Base-by-base conservation (phyloP, 345 rosid species). In the Geranium rotundifolium region DNA sequence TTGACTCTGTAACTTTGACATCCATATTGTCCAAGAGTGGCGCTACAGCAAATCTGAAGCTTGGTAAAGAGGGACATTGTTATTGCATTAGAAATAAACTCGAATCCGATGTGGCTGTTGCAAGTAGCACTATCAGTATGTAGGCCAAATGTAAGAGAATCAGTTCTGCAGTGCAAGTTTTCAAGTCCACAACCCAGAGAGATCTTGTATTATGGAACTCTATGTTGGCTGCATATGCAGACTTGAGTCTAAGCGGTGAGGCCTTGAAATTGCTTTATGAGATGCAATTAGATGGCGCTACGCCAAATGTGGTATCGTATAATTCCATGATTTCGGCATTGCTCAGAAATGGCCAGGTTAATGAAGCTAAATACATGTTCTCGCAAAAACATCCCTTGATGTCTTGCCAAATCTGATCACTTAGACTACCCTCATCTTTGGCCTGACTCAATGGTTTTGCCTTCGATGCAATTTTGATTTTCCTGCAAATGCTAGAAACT, bases 281-380 rank as follows among this genome's bases (percentile, higher is more conserved):
- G 66, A 90, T 90, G 97, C 93, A 84, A 72, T 69, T 86, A 63
- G 82, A 86, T 49, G 74, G 86, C 61, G 75, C 83, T 20, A 80
- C 85, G 7, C 91, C 81, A 16, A 79, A 83, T 73, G 75, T 74
- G 68, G 65, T 81, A 14, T 77, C 91, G 4, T 90, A 93, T 89
- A 90, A 86, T 71, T 80, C 83, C 12, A 69, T 81, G 61, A 72
- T 86, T 67, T 67, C 71, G 19, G 89, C 92, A 60, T 75, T 81
- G 68, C 66, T 90, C 29, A 76, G 80, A 71, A 85, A 72, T 60
- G 77, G 81, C 57, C 77, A 67, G 62, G 70, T 82, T 19, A 31
- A 68, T 65, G 87, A 82, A 63, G 95, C 95, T 18, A 68, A 74
- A 76, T 81, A 82, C 37, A 65, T 84, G 72, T 79, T 90, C 69